Evolutionary conservation across 208 protist species (phyloP).

Genomic region (Crithidia mellificae): DNA sequence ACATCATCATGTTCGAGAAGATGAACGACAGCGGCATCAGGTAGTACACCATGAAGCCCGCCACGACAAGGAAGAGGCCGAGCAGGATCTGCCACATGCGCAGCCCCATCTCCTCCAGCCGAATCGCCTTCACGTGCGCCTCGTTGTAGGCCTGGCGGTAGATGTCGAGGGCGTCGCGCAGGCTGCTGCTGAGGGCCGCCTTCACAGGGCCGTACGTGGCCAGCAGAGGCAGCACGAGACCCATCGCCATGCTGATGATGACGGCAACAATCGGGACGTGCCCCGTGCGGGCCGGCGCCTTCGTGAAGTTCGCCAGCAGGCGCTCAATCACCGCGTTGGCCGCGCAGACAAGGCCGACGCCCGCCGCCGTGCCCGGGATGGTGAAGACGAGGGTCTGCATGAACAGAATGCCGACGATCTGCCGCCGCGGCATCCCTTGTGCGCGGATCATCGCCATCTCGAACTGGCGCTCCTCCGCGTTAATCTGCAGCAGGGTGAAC

Average conservation of each 20-base stretch:
- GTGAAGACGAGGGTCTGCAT: constrained; percentile 88
- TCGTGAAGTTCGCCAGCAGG: constrained; percentile 65
- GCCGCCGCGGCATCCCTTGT: constrained; percentile 83
- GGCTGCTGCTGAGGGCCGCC: constrained; percentile 71
- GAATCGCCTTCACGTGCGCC: constrained; percentile 83
- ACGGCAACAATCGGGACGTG: constrained; percentile 39
- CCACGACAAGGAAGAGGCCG: constrained; percentile 69
- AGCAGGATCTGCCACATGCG: constrained; percentile 72
- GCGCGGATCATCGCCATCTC: constrained; percentile 97
- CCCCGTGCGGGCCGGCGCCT: constrained; percentile 26
- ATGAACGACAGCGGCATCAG: constrained; percentile 92
- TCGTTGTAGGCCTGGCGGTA: constrained; percentile 92
- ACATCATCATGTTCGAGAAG: constrained; percentile 84
- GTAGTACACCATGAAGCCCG: constrained; percentile 96
- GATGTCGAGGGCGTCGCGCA: constrained; percentile 94
- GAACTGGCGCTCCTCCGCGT: constrained; percentile 96
- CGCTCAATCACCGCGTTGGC: constrained; percentile 73
- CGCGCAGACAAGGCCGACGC: constrained; percentile 61
- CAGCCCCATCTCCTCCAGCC: constrained; percentile 90
- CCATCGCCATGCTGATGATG: constrained; percentile 66
- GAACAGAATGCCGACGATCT: constrained; percentile 83
- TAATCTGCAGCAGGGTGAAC: constrained; percentile 90
- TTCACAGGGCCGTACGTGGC: constrained; percentile 83
- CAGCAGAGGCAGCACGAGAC: constrained; percentile 84
- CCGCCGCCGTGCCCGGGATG: constrained; percentile 85